Conservation (phyloP, 495 filamentous ascomycete species). For the Collariella sp. region DNA sequence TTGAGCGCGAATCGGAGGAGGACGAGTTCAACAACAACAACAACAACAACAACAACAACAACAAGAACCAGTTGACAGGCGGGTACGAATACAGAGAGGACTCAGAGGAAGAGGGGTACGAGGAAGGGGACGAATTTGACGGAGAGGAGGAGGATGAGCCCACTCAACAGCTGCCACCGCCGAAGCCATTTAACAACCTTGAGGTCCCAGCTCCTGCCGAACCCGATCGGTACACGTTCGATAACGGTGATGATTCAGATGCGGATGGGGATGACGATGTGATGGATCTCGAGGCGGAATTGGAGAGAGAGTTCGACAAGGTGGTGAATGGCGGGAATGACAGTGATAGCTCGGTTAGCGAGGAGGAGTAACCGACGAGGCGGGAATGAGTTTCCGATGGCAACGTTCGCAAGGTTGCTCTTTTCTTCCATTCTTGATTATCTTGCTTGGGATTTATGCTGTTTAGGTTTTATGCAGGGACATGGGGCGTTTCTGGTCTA, state of each 20-base stretch:
- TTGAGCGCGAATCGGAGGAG: constrained; percentile 25
- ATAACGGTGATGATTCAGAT: constrained; percentile 20
- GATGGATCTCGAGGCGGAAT: constrained; percentile 28
- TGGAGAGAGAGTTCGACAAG: constrained; percentile 29
- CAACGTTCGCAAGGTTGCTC: neutral
- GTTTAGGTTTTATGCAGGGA: no score
- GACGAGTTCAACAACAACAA: constrained; percentile 31
- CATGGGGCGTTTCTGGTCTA: neutral
- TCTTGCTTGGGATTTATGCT: neutral
- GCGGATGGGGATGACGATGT: neutral
- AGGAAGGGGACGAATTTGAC: constrained; percentile 6
- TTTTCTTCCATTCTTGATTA: neutral
- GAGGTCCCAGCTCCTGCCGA: constrained; percentile 2
- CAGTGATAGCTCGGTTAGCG: constrained; percentile 25
- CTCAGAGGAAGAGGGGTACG: constrained; percentile 5
- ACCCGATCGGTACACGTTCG: constrained; percentile 12
- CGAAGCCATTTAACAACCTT: neutral
- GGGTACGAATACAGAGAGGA: neutral
- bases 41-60: constrained; percentile 27
- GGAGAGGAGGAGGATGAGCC: constrained; percentile 10
- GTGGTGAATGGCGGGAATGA: constrained; percentile 24
- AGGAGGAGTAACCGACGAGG: constrained; percentile 20
- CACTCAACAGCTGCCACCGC: neutral
- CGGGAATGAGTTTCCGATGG: neutral
- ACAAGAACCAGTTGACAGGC: constrained; percentile 11